Conservation (phyloP, 495 filamentous ascomycete species). For the Chlorociboria aeruginascens region DNA sequence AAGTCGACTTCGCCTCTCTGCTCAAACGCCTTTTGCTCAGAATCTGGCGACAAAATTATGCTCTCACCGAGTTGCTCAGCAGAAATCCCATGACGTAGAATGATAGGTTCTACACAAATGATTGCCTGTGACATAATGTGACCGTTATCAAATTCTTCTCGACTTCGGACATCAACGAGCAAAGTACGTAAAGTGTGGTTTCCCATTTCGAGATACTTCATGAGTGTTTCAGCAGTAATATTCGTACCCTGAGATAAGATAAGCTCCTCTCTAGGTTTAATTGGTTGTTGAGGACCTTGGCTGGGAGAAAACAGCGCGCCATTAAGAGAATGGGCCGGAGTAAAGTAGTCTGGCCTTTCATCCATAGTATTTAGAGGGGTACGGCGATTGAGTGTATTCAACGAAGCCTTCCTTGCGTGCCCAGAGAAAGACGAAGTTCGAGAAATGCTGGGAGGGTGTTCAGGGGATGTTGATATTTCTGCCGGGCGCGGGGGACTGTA, state of each 20-base stretch:
- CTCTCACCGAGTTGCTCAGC: constrained; percentile 75
- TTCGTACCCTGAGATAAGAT: constrained; percentile 46
- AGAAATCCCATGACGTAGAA: constrained; percentile 62
- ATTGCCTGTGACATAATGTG: constrained; percentile 74
- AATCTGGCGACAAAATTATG: constrained; percentile 64
- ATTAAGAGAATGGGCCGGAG: constrained; percentile 21
- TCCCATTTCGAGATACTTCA: constrained; percentile 42
- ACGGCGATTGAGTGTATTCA: constrained; percentile 23
- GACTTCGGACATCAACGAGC: constrained; percentile 73
- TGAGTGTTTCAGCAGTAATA: constrained; percentile 54
- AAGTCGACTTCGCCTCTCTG: constrained; percentile 70
- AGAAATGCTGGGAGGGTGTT: constrained; percentile 36
- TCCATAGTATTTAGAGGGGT: constrained; percentile 11
- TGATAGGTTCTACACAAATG: constrained; percentile 85
- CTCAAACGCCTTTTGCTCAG: constrained; percentile 62
- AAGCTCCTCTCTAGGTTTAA: constrained; percentile 3
- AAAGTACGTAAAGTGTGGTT: constrained; percentile 45
- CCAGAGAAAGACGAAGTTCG: constrained; percentile 37
- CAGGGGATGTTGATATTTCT: constrained; percentile 35
- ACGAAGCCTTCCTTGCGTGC: constrained; percentile 31
- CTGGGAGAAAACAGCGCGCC: constrained; percentile 11
- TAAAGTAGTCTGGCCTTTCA: constrained; percentile 21
- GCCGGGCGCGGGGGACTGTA: constrained; percentile 56
- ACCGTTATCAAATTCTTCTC: constrained; percentile 73
- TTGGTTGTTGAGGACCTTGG: background rate